A percentile compares a stretch with the other conserved stretches of the same genome.
These are phyloP conservation scores for Aspergillus nanangensis DNA, from an alignment of 495 filamentous ascomycete genomes.

Conservation along the genomic window DNA sequence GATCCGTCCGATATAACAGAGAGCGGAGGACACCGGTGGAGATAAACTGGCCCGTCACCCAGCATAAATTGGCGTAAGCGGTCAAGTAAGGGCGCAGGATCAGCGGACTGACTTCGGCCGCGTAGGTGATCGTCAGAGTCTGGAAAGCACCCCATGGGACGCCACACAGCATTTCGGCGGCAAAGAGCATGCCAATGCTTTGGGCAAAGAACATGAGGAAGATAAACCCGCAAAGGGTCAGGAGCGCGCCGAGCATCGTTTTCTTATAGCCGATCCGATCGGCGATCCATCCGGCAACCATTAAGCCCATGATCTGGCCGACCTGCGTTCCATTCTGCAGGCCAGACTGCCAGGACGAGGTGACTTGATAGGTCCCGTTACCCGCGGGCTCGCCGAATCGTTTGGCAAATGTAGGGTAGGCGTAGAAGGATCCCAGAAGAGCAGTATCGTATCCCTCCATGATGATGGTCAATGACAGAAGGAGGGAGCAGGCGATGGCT, in stretches of 20 bases:
- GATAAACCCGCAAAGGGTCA: constrained; percentile 42
- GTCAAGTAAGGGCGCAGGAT: constrained; percentile 53
- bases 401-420: no score
- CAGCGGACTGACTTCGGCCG: constrained; percentile 58
- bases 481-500: no score
- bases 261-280: constrained; percentile 41
- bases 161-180: constrained; percentile 41
- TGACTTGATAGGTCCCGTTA: constrained; percentile 30
- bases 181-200: constrained; percentile 34
- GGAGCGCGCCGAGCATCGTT: constrained; percentile 38
- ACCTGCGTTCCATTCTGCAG: constrained; percentile 30
- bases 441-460: no score
- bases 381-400: no score
- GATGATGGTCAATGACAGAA: no score
- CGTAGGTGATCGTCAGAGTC: constrained; percentile 56
- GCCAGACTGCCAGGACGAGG: constrained; percentile 32
- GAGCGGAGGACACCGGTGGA: constrained; percentile 50
- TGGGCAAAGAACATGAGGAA: constrained; percentile 52
- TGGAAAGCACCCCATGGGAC: constrained; percentile 50
- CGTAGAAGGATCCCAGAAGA: no score
- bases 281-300: constrained; percentile 43
- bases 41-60: constrained; percentile 61
- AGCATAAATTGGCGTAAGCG: constrained; percentile 61
- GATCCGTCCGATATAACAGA: constrained; percentile 27
- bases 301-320: constrained; percentile 30